Base-by-base conservation (phyloP, 1,139 yeast genomes). In the Zygoascus hellenicus region DNA sequence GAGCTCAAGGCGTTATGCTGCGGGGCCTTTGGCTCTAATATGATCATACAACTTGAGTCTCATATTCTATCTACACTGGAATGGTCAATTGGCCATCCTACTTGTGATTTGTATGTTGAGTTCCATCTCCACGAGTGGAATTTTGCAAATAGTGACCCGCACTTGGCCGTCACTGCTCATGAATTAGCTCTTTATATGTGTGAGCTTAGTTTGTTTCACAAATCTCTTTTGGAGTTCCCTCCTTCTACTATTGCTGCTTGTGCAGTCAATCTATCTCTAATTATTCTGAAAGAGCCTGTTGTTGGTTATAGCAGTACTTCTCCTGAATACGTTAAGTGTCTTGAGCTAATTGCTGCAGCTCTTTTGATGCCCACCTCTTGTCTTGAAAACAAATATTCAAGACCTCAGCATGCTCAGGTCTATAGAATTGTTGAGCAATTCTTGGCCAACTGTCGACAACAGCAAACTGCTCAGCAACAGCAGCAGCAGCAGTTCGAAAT, bases 21-120 rank as follows among this genome's bases (percentile, higher is more conserved):
- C 52, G 79, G 81, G 58, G 88, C 89, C 11, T 90, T 88, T 63
- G 95, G 88, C 55, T 83, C 81, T 55, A 83, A 83, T 52, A 88
- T 90, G 95, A 89, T 92, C 67, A 75, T 83, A 39, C 97, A 90
- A 65, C 92, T 92, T 97, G 97, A 92, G 68, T 78, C 80, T 66
- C 97, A 92, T 65, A 83, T 92, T 38, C 71, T 92, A 47, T 70
- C 80, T 47, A 89, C 97, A 1, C 70, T 92, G 48, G 86, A 86
- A 48, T 92, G 98, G 98, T 71, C 76, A 10, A 64, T 87, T 45
- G 78, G 81, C 38, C 81, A 77, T 48, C 83, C 86, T 4, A 70
- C 74, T 14, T 53, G 62, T 32, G 68, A 63, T 42, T 54, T 63
- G 48, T 60, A 60, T 54, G 55, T 65, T 46, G 71, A 68, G 50